Evolutionary conservation across 2,329 filamentous ascomycete species (phyloP).

Genomic region (Ascochyta pisi): DNA sequence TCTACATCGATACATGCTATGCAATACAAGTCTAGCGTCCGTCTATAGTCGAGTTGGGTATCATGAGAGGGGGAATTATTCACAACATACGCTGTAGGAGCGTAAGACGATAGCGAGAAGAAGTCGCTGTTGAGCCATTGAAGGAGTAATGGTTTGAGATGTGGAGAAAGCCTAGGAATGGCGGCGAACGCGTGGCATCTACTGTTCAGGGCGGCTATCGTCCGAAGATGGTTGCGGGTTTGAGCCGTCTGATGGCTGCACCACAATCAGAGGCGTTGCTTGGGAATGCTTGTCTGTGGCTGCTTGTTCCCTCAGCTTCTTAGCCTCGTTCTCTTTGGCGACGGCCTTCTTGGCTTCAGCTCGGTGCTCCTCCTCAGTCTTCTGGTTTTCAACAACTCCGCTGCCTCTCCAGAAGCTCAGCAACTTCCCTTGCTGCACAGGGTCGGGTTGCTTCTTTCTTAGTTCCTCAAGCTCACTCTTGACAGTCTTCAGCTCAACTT

Average conservation of each 20-base stretch:
- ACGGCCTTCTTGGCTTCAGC: constrained; percentile 13
- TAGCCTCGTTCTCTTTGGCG: constrained; percentile 16
- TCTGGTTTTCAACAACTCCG: constrained; percentile 26
- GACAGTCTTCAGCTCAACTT: constrained; percentile 53
- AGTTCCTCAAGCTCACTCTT: constrained; percentile 51
- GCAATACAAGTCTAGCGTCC: constrained; percentile 1
- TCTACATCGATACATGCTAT: background rate
- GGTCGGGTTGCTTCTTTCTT: constrained; percentile 44
- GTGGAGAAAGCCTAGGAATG: background rate
- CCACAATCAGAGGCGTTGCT: background rate
- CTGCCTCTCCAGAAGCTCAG: constrained; percentile 42
- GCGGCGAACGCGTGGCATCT: background rate
- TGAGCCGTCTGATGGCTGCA: background rate
- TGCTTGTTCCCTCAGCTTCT: constrained; percentile 10
- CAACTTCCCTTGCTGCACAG: constrained; percentile 32
- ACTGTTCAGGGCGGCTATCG: background rate
- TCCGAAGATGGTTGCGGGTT: background rate
- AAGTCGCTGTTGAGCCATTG: background rate
- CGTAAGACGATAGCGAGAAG: background rate
- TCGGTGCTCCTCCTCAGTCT: constrained; percentile 22
- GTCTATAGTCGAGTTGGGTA: constrained; percentile 32
- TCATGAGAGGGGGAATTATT: constrained; percentile 42
- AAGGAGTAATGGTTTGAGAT: background rate
- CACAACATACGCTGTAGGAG: constrained; percentile 1
- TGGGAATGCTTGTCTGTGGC: constrained; percentile 7